Conservation (phyloP, 257 asterid species). For the Scutellaria minor region DNA sequence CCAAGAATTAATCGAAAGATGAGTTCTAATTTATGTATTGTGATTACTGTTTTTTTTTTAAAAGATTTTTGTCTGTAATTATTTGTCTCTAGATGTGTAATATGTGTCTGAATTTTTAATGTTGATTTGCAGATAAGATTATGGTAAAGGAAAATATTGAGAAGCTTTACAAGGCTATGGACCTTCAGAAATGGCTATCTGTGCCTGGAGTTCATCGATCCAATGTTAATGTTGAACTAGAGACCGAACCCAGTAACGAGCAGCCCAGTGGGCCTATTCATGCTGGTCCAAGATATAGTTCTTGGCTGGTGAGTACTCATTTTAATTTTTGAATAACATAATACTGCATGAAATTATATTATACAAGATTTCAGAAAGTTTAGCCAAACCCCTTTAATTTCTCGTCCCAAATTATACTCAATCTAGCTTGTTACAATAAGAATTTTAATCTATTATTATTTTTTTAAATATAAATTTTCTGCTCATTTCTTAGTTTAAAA, state of each 20-base stretch:
- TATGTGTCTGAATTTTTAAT: background rate
- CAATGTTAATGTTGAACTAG: constrained; percentile 8
- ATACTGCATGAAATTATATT: too few relatives aligned
- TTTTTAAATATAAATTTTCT: too few relatives aligned
- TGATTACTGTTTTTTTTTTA: background rate
- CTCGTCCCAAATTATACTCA: too few relatives aligned
- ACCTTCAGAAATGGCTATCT: constrained; percentile 47
- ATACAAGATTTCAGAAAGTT: too few relatives aligned
- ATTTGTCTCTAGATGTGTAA: background rate
- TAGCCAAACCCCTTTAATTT: too few relatives aligned
- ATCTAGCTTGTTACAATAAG: too few relatives aligned
- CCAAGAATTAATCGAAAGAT: background rate
- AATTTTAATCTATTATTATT: too few relatives aligned
- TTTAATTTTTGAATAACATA: background rate
- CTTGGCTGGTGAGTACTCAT: constrained; percentile 64
- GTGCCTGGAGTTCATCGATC: constrained; percentile 4
- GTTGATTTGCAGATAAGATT: constrained; percentile 42
- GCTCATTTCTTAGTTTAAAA: too few relatives aligned
- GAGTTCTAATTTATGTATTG: constrained; percentile 13
- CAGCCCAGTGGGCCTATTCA: constrained; percentile 29
- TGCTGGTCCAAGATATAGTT: constrained; percentile 38
- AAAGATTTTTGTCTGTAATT: background rate
- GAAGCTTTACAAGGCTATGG: constrained; percentile 49
- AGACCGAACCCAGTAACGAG: constrained; percentile 34
- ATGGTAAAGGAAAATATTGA: constrained; percentile 58